Base-by-base conservation (phyloP, 306 rosid genomes). In the Cucurbita moschata region DNA sequence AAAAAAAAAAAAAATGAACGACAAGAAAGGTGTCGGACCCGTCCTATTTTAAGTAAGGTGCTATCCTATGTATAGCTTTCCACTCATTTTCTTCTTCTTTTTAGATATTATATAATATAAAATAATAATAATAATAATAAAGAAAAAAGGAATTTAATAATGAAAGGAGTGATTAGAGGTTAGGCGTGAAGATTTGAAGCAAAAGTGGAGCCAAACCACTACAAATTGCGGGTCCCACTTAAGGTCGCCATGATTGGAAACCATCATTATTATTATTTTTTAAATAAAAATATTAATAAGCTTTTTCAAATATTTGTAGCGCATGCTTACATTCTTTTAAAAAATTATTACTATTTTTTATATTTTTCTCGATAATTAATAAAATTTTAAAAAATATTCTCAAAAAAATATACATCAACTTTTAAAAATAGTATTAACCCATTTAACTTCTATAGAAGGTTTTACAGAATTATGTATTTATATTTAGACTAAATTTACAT, bases 111-210 rank as follows among this genome's bases (percentile, higher is more conserved):
- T 30, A 30, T 30, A 30, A 30, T 30, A 30, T 30, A 2, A 30
- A 30, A 30, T 30, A 30, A 30, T 30, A 43, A 43, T 7, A 43
- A 8, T 7, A 43, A 43, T 43, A 3, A 4, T 49, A 4, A 49
- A 12, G 3, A 4, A 21, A 21, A 11, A 0, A 11, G 26, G 67
- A 60, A 3, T 30, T 30, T 37, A 35, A 60, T 60, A 60, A 60
- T 60, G 67, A 35, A 60, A 60, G 67, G 67, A 60, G 67, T 60
- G 67, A 60, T 60, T 60, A 60, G 55, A 66, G 72, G 18, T 8
- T 66, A 43, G 72, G 72, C 72, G 72, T 66, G 72, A 66, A 66
- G 53, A 66, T 42, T 7, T 66, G 72, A 66, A 43, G 53, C 5
- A 42, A 51, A 51, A 19, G 72, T 65, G 72, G 72, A 40, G 53